Evolutionary conservation across 805 yeast genomes (phyloP).

Genomic region (Candida xiaguanensis): DNA sequence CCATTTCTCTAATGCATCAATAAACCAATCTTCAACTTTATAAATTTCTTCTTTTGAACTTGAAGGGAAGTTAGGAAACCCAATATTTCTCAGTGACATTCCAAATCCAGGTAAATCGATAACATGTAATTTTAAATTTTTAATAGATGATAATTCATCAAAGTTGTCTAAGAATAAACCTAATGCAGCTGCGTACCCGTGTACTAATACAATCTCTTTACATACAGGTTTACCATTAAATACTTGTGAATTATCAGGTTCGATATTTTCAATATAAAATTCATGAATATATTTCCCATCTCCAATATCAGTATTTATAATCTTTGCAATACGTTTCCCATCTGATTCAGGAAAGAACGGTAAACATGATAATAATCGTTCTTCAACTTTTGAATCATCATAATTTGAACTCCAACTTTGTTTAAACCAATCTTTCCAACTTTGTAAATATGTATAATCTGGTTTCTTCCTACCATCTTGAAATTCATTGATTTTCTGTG

Average conservation of each 20-base stretch:
- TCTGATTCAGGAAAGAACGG: slow-evolving; percentile 59
- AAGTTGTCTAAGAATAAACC: slow-evolving; percentile 78
- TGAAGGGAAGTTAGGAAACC: slow-evolving; percentile 30
- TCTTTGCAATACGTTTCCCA: slow-evolving; percentile 40
- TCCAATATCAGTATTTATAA: slow-evolving; percentile 56
- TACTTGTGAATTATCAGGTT: slow-evolving; percentile 15
- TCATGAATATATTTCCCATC: slow-evolving; percentile 68
- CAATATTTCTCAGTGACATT: slow-evolving; percentile 53
- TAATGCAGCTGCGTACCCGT: slow-evolving; percentile 92
- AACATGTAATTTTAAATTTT: slow-evolving; percentile 59
- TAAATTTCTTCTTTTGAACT: slow-evolving; percentile 32
- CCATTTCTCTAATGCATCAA: slow-evolving; percentile 43
- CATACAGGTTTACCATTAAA: slow-evolving; percentile 1
- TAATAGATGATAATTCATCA: slow-evolving; percentile 41
- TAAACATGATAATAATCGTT: slow-evolving; percentile 47
- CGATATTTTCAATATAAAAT: slow-evolving; percentile 54
- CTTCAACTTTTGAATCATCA: slow-evolving; percentile 28
- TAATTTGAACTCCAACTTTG: slow-evolving; percentile 17
- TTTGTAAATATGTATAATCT: slow-evolving; percentile 14
- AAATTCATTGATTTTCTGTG: slow-evolving; percentile 14
- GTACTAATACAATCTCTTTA: slow-evolving; percentile 67
- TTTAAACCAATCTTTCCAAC: slow-evolving; percentile 28
- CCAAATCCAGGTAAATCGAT: slow-evolving; percentile 75
- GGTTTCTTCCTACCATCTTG: slow-evolving; percentile 17
- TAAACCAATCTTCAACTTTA: slow-evolving; percentile 40